These are phyloP conservation scores for Barbarea vulgaris DNA, from an alignment of 345 rosid genomes.

Conservation along the genomic window DNA sequence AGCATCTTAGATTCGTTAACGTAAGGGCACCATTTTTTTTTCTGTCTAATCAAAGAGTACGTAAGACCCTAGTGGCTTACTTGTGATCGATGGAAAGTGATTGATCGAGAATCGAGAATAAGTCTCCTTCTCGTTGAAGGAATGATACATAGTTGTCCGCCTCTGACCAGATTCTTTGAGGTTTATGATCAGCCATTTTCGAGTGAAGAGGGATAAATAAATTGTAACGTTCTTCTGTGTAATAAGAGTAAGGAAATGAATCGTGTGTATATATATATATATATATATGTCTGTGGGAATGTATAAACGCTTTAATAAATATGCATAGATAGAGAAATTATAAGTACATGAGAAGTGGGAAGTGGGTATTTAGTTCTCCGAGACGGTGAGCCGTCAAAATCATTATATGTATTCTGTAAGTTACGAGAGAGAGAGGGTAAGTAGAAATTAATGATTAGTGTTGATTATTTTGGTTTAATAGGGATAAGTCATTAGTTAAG, in stretches of 20 bases:
- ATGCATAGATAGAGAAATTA: conserved; percentile 14
- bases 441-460: conserved; percentile 33
- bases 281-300: neutral
- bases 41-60: neutral
- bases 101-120: conserved; percentile 29
- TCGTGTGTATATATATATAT: conserved; percentile 6
- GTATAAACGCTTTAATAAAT: neutral
- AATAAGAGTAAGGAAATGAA: conserved; percentile 15
- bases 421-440: conserved; percentile 22
- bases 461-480: conserved; percentile 20
- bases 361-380: conserved; percentile 32
- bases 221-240: neutral
- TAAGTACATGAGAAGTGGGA: conserved; percentile 11
- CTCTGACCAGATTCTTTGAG: conserved; percentile 26
- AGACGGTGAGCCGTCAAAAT: conserved; percentile 41
- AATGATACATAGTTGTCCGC: conserved; percentile 19
- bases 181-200: conserved; percentile 18
- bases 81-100: conserved; percentile 24
- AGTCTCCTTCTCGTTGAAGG: conserved; percentile 34
- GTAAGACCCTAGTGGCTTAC: conserved; percentile 29
- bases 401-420: conserved; percentile 30
- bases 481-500: neutral
- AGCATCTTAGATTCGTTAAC: neutral
- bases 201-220: neutral
- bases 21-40: neutral